Evolutionary conservation across 306 rosid genomes (phyloP).

Genomic region (Amphicarpaea edgeworthii): DNA sequence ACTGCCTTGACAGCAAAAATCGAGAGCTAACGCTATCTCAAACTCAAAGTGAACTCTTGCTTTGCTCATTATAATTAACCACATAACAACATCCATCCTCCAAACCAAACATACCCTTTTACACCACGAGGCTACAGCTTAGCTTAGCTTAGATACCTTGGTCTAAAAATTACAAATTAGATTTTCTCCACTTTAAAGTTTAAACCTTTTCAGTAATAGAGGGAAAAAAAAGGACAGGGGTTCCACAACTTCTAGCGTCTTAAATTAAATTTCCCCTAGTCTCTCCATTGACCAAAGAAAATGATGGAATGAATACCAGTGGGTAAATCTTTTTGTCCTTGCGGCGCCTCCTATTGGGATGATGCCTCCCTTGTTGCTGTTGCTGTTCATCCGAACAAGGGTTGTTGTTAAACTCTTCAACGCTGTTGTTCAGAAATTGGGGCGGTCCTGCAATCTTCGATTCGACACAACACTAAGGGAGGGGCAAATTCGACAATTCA

Average conservation of each 20-base stretch:
- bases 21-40: background rate
- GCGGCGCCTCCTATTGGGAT: conserved; percentile 59
- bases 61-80: background rate
- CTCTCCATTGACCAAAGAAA: background rate
- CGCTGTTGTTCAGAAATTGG: conserved; percentile 78
- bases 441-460: conserved; percentile 91
- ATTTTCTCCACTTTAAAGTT: background rate
- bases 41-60: background rate
- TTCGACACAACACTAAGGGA: conserved; percentile 8
- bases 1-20: conserved; percentile 14
- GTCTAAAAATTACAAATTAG: background rate
- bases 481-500: conserved; percentile 3
- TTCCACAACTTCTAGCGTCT: background rate
- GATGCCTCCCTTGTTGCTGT: conserved; percentile 61
- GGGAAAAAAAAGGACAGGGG: background rate
- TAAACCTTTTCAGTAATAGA: background rate
- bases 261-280: background rate
- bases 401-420: conserved; percentile 55
- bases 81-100: conserved; percentile 9
- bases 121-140: background rate
- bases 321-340: conserved; percentile 82
- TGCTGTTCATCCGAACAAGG: no score
- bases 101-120: conserved; percentile 15
- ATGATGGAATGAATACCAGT: conserved; percentile 50
- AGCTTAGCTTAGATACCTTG: background rate